These are phyloP conservation scores for Hyaloscypha hepaticicola DNA, from an alignment of 495 filamentous ascomycete species.

Conservation along the genomic window DNA sequence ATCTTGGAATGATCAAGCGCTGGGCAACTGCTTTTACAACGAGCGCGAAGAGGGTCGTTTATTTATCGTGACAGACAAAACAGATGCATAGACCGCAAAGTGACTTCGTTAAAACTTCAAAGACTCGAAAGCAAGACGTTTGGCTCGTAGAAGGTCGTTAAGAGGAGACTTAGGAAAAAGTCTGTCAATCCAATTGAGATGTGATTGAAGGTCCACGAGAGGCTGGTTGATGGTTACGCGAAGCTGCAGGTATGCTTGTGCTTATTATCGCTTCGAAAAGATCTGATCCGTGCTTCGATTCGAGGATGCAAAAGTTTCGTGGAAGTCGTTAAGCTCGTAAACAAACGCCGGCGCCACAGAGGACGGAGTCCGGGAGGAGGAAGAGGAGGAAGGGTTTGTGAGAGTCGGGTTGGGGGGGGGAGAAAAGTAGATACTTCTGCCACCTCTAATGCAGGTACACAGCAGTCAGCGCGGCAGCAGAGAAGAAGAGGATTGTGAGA, in stretches of 20 bases:
- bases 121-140: constrained; percentile 46
- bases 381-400: constrained; percentile 17
- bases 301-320: constrained; percentile 27
- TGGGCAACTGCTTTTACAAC: constrained; percentile 26
- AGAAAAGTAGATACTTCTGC: constrained; percentile 36
- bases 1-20: constrained; percentile 12
- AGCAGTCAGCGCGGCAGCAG: constrained; percentile 36
- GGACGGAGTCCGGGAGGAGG: constrained; percentile 29
- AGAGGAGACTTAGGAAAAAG: constrained; percentile 34
- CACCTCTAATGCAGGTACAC: constrained; percentile 45
- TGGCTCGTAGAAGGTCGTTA: constrained; percentile 62
- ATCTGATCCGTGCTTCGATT: constrained; percentile 29
- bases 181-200: constrained; percentile 34
- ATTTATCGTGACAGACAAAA: constrained; percentile 29
- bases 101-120: constrained; percentile 37
- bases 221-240: constrained; percentile 34
- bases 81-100: constrained; percentile 32
- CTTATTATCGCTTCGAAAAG: constrained; percentile 35
- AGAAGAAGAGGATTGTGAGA: constrained; percentile 30
- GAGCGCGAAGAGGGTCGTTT: constrained; percentile 27
- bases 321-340: constrained; percentile 37
- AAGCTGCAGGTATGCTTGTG: constrained; percentile 36
- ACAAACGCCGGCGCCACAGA: constrained; percentile 29
- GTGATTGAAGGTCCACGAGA: constrained; percentile 34
- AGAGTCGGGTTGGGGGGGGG: constrained; percentile 20